Percentiles rank a stretch among this genome's conserved stretches.
Evolutionary conservation across 2,329 filamentous ascomycete genomes (phyloP).

Genomic region (Neofusicoccum cordaticola): DNA sequence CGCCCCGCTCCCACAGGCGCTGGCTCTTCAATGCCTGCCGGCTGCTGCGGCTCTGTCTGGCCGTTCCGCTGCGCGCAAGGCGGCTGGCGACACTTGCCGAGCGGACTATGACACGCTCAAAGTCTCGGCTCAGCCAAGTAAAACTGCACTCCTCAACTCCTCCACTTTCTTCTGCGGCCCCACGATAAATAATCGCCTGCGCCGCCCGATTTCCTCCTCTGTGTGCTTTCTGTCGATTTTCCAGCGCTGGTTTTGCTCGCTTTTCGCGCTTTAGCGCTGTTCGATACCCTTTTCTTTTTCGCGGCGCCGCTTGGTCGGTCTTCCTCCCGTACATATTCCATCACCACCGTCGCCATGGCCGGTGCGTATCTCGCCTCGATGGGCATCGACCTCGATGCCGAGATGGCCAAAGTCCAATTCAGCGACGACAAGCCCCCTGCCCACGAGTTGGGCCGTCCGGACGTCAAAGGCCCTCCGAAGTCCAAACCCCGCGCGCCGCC

Average conservation of each 20-base stretch:
- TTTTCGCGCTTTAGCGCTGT: neutral
- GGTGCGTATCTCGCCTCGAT: constrained; percentile 12
- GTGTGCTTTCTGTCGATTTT: neutral
- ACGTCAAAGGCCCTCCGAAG: neutral
- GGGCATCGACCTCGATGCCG: constrained; percentile 33
- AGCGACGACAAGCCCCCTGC: constrained; percentile 3
- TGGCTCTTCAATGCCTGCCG: neutral
- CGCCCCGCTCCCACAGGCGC: neutral
- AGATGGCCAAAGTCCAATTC: constrained; percentile 30
- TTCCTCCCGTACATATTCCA: neutral
- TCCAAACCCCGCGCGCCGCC: neutral
- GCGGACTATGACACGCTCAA: neutral
- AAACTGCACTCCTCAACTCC: neutral
- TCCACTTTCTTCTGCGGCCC: neutral
- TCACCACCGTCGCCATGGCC: constrained; percentile 15
- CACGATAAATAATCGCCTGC: neutral
- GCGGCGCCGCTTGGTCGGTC: neutral
- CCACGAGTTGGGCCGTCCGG: neutral
- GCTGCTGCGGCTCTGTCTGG: neutral
- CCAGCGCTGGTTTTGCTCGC: neutral
- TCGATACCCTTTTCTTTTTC: neutral
- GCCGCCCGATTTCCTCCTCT: neutral
- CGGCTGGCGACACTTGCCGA: neutral
- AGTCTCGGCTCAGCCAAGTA: constrained; percentile 3
- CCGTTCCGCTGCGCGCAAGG: neutral